phyloP scores from a whole-genome alignment of 2,329 filamentous ascomycete genomes.

The Helicocarpus griseus region DNA sequence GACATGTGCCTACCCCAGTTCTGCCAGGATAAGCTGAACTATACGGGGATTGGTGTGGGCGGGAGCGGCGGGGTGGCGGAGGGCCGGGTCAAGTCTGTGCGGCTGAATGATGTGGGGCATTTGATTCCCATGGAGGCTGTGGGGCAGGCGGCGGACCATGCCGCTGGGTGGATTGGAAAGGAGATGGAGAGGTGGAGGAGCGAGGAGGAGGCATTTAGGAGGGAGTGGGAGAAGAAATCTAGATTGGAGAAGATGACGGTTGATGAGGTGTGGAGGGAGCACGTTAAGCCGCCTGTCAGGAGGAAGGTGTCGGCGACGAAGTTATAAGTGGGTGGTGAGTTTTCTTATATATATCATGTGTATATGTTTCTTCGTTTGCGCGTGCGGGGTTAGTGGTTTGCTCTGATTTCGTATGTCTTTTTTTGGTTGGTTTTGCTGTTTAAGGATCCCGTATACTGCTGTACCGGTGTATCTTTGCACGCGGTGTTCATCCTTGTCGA shows the following conservation, averaged over 20 bases:
- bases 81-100: constrained; percentile 57
- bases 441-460: no score
- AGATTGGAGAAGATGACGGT: constrained; percentile 47
- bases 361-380: no score
- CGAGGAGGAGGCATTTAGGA: constrained; percentile 48
- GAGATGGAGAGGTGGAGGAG: constrained; percentile 49
- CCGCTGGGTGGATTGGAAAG: constrained; percentile 47
- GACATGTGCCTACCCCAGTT: constrained; percentile 30
- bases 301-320: constrained; percentile 14
- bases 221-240: constrained; percentile 43
- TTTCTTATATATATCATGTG: background rate
- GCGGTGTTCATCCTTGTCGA: no score
- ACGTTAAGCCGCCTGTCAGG: constrained; percentile 22
- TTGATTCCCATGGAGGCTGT: constrained; percentile 76
- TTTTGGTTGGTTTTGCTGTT: background rate
- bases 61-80: constrained; percentile 47
- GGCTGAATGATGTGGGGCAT: constrained; percentile 61
- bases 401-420: no score
- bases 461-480: no score
- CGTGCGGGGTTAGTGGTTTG: background rate
- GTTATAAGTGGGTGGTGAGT: constrained; percentile 14
- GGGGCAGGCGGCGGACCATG: constrained; percentile 51
- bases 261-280: constrained; percentile 43
- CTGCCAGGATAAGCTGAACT: constrained; percentile 33
- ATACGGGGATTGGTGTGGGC: constrained; percentile 29